Conservation (phyloP, 2,329 filamentous ascomycete species). For the Shiraia sp. region DNA sequence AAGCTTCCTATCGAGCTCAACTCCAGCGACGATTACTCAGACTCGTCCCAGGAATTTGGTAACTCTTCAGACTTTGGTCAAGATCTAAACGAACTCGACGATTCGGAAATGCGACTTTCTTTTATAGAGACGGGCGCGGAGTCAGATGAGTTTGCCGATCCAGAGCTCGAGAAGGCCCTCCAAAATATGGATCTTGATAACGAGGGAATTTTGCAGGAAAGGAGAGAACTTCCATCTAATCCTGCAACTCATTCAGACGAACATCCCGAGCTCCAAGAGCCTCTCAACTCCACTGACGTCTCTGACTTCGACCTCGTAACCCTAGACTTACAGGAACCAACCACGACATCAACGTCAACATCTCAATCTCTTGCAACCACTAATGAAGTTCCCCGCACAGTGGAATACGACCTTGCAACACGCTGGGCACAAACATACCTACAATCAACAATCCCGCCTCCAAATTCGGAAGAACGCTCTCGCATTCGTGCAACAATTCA, state of each 20-base stretch:
- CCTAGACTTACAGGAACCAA: not conserved
- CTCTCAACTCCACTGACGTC: not conserved
- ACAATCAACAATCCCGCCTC: constrained; percentile 31
- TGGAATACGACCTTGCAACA: constrained; percentile 29
- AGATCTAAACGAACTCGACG: no score
- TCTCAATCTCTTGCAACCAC: not conserved
- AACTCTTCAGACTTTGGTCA: not conserved
- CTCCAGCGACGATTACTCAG: not conserved
- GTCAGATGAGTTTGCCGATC: constrained; percentile 27
- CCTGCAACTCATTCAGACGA: no score
- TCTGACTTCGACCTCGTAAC: not conserved
- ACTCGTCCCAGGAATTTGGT: no score
- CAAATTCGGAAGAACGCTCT: constrained; percentile 15
- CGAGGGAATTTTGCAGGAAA: not conserved
- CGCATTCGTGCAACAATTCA: constrained; percentile 36
- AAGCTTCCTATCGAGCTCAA: constrained; percentile 7
- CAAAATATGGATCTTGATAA: constrained; percentile 16
- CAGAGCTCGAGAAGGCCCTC: constrained; percentile 30
- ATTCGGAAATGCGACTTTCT: no score
- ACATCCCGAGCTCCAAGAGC: no score
- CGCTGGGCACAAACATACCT: constrained; percentile 36
- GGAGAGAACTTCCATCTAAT: no score
- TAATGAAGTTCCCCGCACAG: constrained; percentile 11
- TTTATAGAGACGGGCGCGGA: no score
- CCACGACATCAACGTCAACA: constrained; percentile 1